Evolutionary conservation across 345 rosid genomes (phyloP).

Genomic region (Gynandropsis gynandra): DNA sequence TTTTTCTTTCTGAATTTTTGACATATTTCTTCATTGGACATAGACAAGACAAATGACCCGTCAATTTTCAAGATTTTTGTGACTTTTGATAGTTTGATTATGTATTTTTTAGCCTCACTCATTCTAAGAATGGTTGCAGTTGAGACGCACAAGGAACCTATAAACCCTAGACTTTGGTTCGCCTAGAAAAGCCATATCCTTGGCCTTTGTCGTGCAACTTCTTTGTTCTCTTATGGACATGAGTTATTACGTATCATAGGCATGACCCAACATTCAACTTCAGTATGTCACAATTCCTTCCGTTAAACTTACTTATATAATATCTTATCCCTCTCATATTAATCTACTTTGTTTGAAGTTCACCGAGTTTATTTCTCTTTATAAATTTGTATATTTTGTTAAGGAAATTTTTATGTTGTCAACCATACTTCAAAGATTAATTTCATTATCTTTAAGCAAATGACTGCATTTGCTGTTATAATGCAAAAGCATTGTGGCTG

Average conservation of each 20-base stretch:
- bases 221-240: constrained; percentile 99
- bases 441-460: constrained; percentile 87
- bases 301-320: not conserved
- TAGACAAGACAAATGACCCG: too few relatives aligned
- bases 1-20: too few relatives aligned
- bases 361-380: constrained; percentile 8
- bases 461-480: constrained; percentile 96
- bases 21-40: too few relatives aligned
- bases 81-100: too few relatives aligned
- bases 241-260: constrained; percentile 92
- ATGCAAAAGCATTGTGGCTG: constrained; percentile 99
- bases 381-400: constrained; percentile 15
- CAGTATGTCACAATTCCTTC: constrained; percentile 56
- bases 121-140: too few relatives aligned
- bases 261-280: constrained; percentile 91
- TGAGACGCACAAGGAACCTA: too few relatives aligned
- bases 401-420: constrained; percentile 84
- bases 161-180: too few relatives aligned
- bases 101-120: too few relatives aligned
- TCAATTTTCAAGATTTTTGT: too few relatives aligned
- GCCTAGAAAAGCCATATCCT: too few relatives aligned
- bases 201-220: too few relatives aligned
- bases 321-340: not conserved
- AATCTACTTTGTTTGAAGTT: not conserved
- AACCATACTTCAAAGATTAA: constrained; percentile 99